Evolutionary conservation across 495 filamentous ascomycete genomes (phyloP).

Genomic region (Cercophora scortea): DNA sequence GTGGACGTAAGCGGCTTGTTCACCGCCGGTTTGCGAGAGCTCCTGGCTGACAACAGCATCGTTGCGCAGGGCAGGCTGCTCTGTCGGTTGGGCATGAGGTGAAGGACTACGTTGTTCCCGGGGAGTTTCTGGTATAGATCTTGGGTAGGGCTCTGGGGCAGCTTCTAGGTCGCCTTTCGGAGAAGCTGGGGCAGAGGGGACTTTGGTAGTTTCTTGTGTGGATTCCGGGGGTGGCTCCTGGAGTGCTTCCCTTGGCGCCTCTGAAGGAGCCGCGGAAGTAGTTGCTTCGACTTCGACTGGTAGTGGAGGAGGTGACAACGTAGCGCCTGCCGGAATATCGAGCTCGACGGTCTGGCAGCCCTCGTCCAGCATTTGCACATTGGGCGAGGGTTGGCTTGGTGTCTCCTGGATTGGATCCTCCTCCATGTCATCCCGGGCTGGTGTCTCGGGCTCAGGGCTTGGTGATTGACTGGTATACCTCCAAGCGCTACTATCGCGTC

Average conservation of each 20-base stretch:
- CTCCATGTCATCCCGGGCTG: constrained; percentile 25
- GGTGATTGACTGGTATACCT: constrained; percentile 58
- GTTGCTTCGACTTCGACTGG: not conserved
- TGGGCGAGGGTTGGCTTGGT: constrained; percentile 8
- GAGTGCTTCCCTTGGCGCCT: not conserved
- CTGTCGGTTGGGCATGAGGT: no score
- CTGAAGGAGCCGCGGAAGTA: not conserved
- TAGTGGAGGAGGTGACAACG: constrained; percentile 5
- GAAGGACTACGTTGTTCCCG: no score
- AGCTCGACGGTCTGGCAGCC: constrained; percentile 39
- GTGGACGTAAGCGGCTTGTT: not conserved
- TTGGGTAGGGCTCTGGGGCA: no score
- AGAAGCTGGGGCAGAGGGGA: no score
- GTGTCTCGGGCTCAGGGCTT: constrained; percentile 47
- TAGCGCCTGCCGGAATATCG: not conserved
- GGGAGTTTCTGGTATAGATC: no score
- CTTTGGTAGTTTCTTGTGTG: no score
- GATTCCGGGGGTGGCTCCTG: no score
- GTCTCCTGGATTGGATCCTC: constrained; percentile 14
- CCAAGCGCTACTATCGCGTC: constrained; percentile 60
- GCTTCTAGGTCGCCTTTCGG: no score
- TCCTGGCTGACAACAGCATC: no score
- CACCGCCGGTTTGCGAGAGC: not conserved
- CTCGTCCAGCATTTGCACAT: constrained; percentile 34
- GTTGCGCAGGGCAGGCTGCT: no score